Base-by-base conservation (phyloP, 345 rosid species). In the Eutrema yunnanense region DNA sequence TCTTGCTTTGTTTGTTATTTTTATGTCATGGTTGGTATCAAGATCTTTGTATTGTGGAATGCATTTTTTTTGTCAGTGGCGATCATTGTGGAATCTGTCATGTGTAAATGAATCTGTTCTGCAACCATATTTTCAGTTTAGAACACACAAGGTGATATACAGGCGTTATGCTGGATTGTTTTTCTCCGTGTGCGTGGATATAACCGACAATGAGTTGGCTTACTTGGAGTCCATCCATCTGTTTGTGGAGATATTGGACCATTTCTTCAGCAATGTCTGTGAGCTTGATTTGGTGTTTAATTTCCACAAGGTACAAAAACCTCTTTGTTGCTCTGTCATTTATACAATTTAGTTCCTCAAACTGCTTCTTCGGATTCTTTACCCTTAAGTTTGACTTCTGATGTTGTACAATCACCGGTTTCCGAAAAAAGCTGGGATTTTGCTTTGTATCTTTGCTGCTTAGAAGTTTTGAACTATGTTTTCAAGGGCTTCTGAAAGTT, bases 221-320 rank as follows among this genome's bases (percentile, higher is more conserved):
- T 91, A 94, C 80, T 70, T 94, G 71, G 98, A 94, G 83, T 81
- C 90, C 81, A 91, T 94, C 73, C 98, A 94, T 81, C 79, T 94
- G 73, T 94, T 94, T 78, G 98, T 94, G 73, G 98, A 94, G 85
- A 89, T 94, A 32, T 75, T 94, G 81, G 98, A 94, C 73, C 98
- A 94, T 85, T 94, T 94, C 89, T 94, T 94, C 85, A 94, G 98
- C 92, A 94, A 91, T 65, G 98, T 94, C 38, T 94, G 98, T 62
- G 98, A 94, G 81, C 90, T 94, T 11, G 98, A 94, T 81, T 83
- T 94, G 82, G 98, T 94, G 14, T 94, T 94, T 75, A 94, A 94
- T 75, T 91, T 94, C 75, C 91, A 91, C 84, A 94, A 94, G 98
- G 98, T 94, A 76, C 42, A 76, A 53, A 32, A 38, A 40, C 33